phyloP scores from a whole-genome alignment of 176 grass and related monocot species.

The Alopecurus myosuroides region DNA sequence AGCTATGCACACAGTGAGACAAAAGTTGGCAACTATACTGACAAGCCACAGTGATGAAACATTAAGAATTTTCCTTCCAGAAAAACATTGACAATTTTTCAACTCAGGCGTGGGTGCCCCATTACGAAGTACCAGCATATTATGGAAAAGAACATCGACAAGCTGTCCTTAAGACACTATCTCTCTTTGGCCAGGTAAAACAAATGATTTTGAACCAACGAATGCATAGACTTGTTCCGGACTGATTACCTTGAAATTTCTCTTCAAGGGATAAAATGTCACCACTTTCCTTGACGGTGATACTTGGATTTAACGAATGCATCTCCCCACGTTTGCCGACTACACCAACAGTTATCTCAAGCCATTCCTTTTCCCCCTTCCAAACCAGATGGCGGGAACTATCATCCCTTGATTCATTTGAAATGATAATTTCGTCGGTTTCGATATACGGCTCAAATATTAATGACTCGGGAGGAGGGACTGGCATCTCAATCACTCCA shows the following conservation, averaged over 20 bases:
- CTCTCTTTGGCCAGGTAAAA: background rate
- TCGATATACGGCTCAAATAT: conserved; percentile 95
- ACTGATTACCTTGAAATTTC: conserved; percentile 82
- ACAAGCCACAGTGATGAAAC: background rate
- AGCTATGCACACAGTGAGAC: background rate
- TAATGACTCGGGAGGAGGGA: conserved; percentile 60
- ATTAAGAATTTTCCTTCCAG: background rate
- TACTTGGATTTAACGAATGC: conserved; percentile 82
- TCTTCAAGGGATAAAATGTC: conserved; percentile 97
- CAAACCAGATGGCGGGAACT: conserved; percentile 52
- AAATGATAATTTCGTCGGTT: conserved; percentile 84
- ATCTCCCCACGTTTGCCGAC: conserved; percentile 73
- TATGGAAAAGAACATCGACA: background rate
- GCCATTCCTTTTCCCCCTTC: conserved; percentile 73
- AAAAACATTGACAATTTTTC: background rate
- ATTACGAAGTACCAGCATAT: background rate
- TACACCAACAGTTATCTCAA: conserved; percentile 88
- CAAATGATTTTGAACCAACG: background rate
- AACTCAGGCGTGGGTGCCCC: background rate
- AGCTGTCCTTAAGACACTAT: background rate
- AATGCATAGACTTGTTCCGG: background rate
- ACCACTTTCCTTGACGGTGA: conserved; percentile 91
- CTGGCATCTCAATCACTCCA: conserved; percentile 92
- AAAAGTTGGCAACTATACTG: background rate
- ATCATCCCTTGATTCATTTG: conserved; percentile 45